Percentiles rank a stretch among this genome's conserved stretches.
phyloP scores from a whole-genome alignment of 2,329 filamentous ascomycete species.

The Dactylonectria estremocensis region DNA sequence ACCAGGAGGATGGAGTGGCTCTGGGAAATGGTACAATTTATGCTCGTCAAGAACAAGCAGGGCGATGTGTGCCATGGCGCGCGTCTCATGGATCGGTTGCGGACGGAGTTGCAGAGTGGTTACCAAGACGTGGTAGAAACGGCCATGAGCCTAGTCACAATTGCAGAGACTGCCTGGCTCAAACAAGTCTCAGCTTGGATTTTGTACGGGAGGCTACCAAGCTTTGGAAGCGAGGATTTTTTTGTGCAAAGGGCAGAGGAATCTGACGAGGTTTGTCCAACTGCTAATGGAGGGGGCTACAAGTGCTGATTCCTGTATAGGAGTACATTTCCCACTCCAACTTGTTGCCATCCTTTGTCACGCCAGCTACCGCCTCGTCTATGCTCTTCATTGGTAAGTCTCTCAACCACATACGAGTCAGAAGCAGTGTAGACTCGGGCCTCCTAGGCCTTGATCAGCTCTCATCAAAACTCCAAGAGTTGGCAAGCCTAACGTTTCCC shows the following conservation, averaged over 20 bases:
- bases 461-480: slow-evolving; percentile 77
- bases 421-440: slow-evolving; percentile 61
- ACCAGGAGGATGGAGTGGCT: slow-evolving; percentile 89
- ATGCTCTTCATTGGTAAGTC: slow-evolving; percentile 94
- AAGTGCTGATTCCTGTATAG: slow-evolving; percentile 48
- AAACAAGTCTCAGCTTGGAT: slow-evolving; percentile 93
- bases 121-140: slow-evolving; percentile 88
- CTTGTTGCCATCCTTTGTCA: slow-evolving; percentile 86
- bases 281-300: not conserved
- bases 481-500: slow-evolving; percentile 80
- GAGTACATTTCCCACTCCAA: slow-evolving; percentile 72
- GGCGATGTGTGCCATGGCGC: slow-evolving; percentile 73
- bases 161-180: slow-evolving; percentile 92
- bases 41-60: slow-evolving; percentile 63
- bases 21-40: slow-evolving; percentile 79
- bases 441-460: slow-evolving; percentile 72
- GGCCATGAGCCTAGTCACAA: slow-evolving; percentile 78
- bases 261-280: slow-evolving; percentile 57
- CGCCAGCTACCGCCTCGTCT: slow-evolving; percentile 79
- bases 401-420: slow-evolving; percentile 83
- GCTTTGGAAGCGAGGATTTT: slow-evolving; percentile 86
- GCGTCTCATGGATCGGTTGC: slow-evolving; percentile 82
- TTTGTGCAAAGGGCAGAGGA: slow-evolving; percentile 75
- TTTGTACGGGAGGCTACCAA: slow-evolving; percentile 86
- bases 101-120: slow-evolving; percentile 85